Base-by-base conservation (phyloP, 2,329 filamentous ascomycete genomes). In the Pseudocercospora fuligena region DNA sequence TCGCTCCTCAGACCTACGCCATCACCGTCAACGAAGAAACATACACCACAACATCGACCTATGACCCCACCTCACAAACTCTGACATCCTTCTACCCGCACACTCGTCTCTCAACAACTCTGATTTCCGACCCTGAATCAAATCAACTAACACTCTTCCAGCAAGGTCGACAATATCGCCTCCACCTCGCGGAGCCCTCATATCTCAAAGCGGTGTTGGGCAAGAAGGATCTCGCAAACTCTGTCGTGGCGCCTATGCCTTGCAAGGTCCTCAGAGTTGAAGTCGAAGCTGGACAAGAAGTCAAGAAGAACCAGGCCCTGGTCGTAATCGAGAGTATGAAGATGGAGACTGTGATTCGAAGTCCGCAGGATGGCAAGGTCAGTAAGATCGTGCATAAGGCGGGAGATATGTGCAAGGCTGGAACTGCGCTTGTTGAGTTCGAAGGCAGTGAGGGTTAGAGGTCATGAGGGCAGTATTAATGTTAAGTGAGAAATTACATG, bases 241-340 rank as follows among this genome's bases (percentile, higher is more conserved):
- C 91, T 61, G 93, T 98, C 1, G 85, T 92, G 25, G 93, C 95
- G 23, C 95, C 95, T 0, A 99, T 99, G 95, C 95, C 95, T 1
- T 98, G 95, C 81, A 98, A 98, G 82, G 90, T 99, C 27, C 82
- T 99, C 68, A 89, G 92, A 71, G 95, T 97, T 57, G 92, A 97
- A 79, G 93, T 97, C 0, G 81, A 85, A 29, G 93, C 93, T 73
- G 95, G 95, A 0, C 88, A 97, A 70, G 81, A 80, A 56, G 95
- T 99, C 16, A 89, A 89, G 77, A 96, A 94, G 82, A 94, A 94
- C 54, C 89, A 94, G 65, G 89, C 93, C 6, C 82, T 99, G 65
- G 92, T 98, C 12, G 93, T 98, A 5, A 80, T 80, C 67, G 80
- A 81, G 74, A 83, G 81, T 66, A 84, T 84, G 82, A 83, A 86